Evolutionary conservation across 2,329 filamentous ascomycete genomes (phyloP).

Genomic region (Xylariaceae sp.): DNA sequence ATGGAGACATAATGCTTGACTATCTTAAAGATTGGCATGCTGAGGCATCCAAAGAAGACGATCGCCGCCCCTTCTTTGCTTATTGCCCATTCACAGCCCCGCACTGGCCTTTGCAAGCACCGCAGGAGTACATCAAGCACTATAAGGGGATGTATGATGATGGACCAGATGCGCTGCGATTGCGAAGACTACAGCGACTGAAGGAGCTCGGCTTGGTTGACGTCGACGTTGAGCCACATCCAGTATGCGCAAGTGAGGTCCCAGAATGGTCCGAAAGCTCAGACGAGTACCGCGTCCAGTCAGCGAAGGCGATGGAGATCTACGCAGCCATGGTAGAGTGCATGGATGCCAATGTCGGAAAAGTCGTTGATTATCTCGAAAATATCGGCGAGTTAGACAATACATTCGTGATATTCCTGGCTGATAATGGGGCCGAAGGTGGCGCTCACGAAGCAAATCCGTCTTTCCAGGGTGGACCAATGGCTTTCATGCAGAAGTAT

Average conservation of each 20-base stretch:
- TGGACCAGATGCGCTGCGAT: constrained; percentile 53
- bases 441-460: constrained; percentile 20
- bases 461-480: constrained; percentile 16
- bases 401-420: constrained; percentile 52
- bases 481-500: constrained; percentile 20
- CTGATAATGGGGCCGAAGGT: constrained; percentile 41
- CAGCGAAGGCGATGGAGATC: constrained; percentile 38
- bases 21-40: constrained; percentile 33
- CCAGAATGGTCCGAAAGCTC: constrained; percentile 21
- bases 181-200: constrained; percentile 23
- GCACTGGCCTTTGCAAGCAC: constrained; percentile 59
- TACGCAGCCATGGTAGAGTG: constrained; percentile 56
- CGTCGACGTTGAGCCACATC: constrained; percentile 20
- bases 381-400: constrained; percentile 49
- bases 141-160: constrained; percentile 59
- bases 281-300: constrained; percentile 19
- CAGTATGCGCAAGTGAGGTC: constrained; percentile 15
- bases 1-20: constrained; percentile 40
- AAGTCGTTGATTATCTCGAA: constrained; percentile 47
- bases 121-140: constrained; percentile 47
- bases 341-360: constrained; percentile 51
- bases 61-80: constrained; percentile 54
- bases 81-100: constrained; percentile 59
- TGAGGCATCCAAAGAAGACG: constrained; percentile 23
- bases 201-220: constrained; percentile 34